These are phyloP conservation scores for Hyphopichia burtonii DNA, from an alignment of 1,139 yeast genomes.

Conservation along the genomic window DNA sequence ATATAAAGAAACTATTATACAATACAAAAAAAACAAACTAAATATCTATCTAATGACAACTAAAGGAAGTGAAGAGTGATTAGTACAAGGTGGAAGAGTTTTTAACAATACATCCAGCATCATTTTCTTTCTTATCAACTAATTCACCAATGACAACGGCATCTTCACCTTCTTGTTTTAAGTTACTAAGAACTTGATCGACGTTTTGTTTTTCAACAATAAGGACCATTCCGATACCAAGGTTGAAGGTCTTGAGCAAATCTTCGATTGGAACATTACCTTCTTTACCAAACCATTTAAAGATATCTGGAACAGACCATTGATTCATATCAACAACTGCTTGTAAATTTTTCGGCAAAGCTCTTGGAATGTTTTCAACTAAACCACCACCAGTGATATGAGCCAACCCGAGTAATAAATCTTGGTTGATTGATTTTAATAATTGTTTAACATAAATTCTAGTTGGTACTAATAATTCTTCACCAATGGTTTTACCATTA, in stretches of 20 bases:
- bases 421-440: constrained; percentile 68
- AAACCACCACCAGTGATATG: constrained; percentile 99
- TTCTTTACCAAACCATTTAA: constrained; percentile 89
- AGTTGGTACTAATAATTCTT: constrained; percentile 85
- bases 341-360: constrained; percentile 75
- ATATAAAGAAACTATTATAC: constrained; percentile 10
- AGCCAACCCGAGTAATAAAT: constrained; percentile 80
- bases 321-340: constrained; percentile 76
- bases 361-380: constrained; percentile 94
- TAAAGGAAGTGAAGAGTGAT: too few relatives aligned
- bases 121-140: constrained; percentile 51
- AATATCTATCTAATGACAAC: background rate
- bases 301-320: constrained; percentile 86
- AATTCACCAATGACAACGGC: constrained; percentile 80
- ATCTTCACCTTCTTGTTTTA: constrained; percentile 68
- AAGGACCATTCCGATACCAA: constrained; percentile 97
- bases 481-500: constrained; percentile 71
- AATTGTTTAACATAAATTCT: constrained; percentile 91
- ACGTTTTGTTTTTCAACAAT: constrained; percentile 71
- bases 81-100: constrained; percentile 63
- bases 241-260: constrained; percentile 84
- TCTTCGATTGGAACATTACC: constrained; percentile 89
- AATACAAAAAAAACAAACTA: background rate
- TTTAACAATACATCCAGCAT: constrained; percentile 61
- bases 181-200: constrained; percentile 50